These are phyloP conservation scores for Pichia membranifaciens DNA, from an alignment of 805 yeast genomes.

Conservation along the genomic window DNA sequence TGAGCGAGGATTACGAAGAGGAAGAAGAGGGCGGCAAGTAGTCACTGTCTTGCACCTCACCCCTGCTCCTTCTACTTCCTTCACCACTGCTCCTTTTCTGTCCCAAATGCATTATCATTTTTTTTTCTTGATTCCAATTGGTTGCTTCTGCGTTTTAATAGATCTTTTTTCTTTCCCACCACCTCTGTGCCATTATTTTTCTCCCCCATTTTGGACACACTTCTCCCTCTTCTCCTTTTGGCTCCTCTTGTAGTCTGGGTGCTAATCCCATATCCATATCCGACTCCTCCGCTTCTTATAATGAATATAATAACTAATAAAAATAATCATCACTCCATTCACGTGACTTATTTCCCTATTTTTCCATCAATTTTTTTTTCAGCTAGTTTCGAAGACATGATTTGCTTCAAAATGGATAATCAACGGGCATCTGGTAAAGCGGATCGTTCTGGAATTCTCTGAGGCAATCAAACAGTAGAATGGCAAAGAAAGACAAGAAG, in stretches of 20 bases:
- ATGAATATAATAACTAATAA: too few relatives aligned
- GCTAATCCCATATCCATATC: too few relatives aligned
- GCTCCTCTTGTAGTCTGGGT: neutral
- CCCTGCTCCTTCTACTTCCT: too few relatives aligned
- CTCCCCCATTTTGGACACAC: neutral
- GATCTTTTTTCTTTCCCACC: neutral
- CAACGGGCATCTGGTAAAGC: too few relatives aligned
- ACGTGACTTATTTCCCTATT: too few relatives aligned
- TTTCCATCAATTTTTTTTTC: too few relatives aligned
- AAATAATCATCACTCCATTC: too few relatives aligned
- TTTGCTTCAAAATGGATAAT: too few relatives aligned
- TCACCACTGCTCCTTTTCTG: neutral
- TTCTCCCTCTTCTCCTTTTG: neutral
- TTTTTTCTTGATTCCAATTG: neutral
- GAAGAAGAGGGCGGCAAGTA: conserved; percentile 21
- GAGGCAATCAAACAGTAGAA: too few relatives aligned
- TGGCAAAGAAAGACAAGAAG: conserved; percentile 85
- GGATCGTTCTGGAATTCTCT: too few relatives aligned
- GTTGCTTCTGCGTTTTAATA: neutral
- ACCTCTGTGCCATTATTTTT: neutral
- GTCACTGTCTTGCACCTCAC: neutral
- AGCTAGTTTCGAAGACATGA: too few relatives aligned
- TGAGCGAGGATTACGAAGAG: conserved; percentile 26
- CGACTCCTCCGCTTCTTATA: too few relatives aligned
- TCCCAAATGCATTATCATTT: neutral